phyloP scores from a whole-genome alignment of 768 basidiomycete genomes.

The Chlorophyllum brunneum region DNA sequence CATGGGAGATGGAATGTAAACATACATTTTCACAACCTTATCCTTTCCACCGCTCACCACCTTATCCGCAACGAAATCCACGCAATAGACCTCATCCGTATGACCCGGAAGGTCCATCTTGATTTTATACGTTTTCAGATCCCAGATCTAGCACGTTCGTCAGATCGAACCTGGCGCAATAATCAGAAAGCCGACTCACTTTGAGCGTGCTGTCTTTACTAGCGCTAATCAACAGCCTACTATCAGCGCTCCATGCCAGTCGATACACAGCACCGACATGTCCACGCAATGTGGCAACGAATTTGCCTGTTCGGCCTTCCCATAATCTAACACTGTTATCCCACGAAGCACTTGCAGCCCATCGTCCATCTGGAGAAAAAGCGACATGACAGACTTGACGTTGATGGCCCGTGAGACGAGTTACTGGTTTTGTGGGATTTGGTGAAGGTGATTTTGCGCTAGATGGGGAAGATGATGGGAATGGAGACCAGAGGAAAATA shows the following conservation, averaged over 20 bases:
- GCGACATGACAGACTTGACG: conserved; percentile 91
- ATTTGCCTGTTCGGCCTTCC: conserved; percentile 84
- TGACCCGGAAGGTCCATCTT: conserved; percentile 93
- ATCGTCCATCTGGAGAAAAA: conserved; percentile 91
- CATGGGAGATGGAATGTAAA: conserved; percentile 9
- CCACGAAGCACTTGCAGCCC: conserved; percentile 89
- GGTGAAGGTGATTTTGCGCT: conserved; percentile 19
- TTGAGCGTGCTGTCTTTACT: conserved; percentile 97
- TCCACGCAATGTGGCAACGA: conserved; percentile 85
- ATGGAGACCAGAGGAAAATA: conserved; percentile 91
- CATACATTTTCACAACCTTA: conserved; percentile 89
- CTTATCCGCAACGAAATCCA: conserved; percentile 98
- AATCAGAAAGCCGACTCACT: conserved; percentile 44
- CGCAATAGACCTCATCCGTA: conserved; percentile 97
- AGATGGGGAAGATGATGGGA: conserved; percentile 42
- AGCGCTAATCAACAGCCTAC: conserved; percentile 86
- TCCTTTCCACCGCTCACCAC: conserved; percentile 97
- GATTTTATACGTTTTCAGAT: conserved; percentile 93
- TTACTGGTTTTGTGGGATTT: conserved; percentile 40
- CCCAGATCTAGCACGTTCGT: conserved; percentile 70
- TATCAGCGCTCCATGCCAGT: conserved; percentile 93
- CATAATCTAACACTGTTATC: conserved; percentile 90
- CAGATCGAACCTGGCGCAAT: background rate
- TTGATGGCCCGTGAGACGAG: conserved; percentile 91
- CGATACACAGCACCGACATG: conserved; percentile 95